Conservation (phyloP, 495 filamentous ascomycete genomes). For the Rusavskia elegans region DNA sequence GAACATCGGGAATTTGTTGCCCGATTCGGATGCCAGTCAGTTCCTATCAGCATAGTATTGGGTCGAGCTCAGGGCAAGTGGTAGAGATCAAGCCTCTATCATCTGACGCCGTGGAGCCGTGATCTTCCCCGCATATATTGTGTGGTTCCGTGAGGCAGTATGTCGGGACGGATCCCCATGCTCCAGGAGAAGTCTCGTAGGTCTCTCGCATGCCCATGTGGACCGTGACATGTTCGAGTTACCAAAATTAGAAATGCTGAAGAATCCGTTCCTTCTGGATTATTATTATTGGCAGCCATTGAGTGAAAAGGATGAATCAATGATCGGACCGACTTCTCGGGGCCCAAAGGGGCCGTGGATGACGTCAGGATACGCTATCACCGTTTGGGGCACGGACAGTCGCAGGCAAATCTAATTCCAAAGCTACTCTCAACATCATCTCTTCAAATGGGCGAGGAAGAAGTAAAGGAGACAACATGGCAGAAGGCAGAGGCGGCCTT, state of each 20-base stretch:
- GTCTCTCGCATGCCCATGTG: too few species aligned
- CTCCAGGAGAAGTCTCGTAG: too few species aligned
- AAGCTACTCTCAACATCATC: constrained; percentile 1
- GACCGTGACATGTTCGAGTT: too few species aligned
- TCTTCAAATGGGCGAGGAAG: constrained; percentile 1
- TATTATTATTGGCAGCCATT: too few species aligned
- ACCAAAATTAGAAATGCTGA: too few species aligned
- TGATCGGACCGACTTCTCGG: too few species aligned
- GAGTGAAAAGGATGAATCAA: too few species aligned
- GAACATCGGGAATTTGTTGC: not conserved
- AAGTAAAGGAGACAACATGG: constrained; percentile 7
- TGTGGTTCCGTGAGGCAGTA: not conserved
- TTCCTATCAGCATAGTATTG: too few species aligned
- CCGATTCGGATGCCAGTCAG: not conserved
- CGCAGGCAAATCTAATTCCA: not conserved
- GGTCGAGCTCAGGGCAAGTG: not conserved
- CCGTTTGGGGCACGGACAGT: not conserved
- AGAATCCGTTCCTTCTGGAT: too few species aligned
- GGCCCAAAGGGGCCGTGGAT: too few species aligned
- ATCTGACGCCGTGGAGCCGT: not conserved
- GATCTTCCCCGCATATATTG: not conserved
- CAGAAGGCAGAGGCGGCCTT: constrained; percentile 10
- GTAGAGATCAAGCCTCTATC: not conserved
- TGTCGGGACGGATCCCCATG: too few species aligned
- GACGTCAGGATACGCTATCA: too few species aligned